Base-by-base conservation (phyloP, 2,329 filamentous ascomycete genomes). In the Neocatenulostroma microsporum region DNA sequence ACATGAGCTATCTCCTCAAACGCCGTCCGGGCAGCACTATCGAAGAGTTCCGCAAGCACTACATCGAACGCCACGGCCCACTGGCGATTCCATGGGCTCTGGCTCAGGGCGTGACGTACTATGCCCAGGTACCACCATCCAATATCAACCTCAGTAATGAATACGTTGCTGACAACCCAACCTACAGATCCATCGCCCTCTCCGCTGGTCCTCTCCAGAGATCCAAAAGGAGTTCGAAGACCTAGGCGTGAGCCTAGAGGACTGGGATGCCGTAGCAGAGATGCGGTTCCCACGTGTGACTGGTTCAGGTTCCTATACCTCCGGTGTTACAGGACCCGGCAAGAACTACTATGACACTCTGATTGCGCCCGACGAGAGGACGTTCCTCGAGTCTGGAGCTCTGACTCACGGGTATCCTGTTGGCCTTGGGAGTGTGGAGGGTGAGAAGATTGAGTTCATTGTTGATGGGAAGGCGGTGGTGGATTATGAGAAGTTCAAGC, bases 191-290 rank as follows among this genome's bases (percentile, higher is more conserved):
- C 42, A 45, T 21, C 23, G 30, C 2, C 40, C 42, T 1, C 34
- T 45, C 14, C 29, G 21, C 29, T 45, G 42, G 42, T 14, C 39
- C 9, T 29, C 25, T 13, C 4, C 4, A 17, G 19, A n/a, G 5
- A 19, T 15, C 6, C 6, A 10, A 8, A 13, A 12, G 11, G 30
- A 37, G 18, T 31, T 39, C 26, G 21, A 13, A 12, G 25, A 30
- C n/a, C n/a, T n/a, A n/a, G 23, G 19, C n/a, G 28, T 42, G 34
- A 20, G 36, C 11, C 37, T 45, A 4, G 30, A 20, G 11, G 36
- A 45, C 8, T 45, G 42, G 42, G 42, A 45, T 19, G 42, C 42
- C 19, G 33, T 34, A 5, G 40, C 25, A n/a, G 40, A 42, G 18
- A 34, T 45, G 34, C 21, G 18, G 9, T 40, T 42, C 15, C 28